Percentiles rank a stretch among this genome's conserved stretches.
phyloP scores from a whole-genome alignment of 2,329 filamentous ascomycete genomes.

The Sclerotinia trifoliorum region DNA sequence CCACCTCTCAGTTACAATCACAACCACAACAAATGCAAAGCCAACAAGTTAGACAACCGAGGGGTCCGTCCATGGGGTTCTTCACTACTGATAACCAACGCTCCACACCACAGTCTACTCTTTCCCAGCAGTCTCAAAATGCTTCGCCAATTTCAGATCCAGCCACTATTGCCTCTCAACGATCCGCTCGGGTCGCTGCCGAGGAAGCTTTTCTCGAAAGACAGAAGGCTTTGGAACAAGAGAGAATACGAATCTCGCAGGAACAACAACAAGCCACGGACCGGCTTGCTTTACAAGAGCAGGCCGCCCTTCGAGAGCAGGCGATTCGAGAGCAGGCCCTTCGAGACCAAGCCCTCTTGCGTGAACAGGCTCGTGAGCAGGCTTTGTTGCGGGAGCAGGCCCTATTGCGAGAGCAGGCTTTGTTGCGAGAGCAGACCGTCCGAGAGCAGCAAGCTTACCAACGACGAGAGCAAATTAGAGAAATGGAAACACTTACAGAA shows the following conservation, averaged over 20 bases:
- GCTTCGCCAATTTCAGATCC: slow-evolving; percentile 13
- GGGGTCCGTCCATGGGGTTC: slow-evolving; percentile 37
- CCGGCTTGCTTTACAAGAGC: slow-evolving; percentile 22
- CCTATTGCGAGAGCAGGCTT: not conserved
- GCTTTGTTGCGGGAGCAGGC: not conserved
- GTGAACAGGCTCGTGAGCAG: not conserved
- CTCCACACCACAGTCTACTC: slow-evolving; percentile 28
- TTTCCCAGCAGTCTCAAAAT: slow-evolving; percentile 14
- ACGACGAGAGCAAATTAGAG: slow-evolving; percentile 1
- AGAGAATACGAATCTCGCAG: slow-evolving; percentile 11
- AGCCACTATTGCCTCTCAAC: not conserved
- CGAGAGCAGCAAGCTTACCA: slow-evolving; percentile 7
- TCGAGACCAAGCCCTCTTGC: not conserved
- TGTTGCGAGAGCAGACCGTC: not conserved
- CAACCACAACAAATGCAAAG: slow-evolving; percentile 25
- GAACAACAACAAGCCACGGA: slow-evolving; percentile 21
- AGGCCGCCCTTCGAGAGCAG: slow-evolving; percentile 8
- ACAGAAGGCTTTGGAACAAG: slow-evolving; percentile 8
- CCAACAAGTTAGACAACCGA: slow-evolving; percentile 26
- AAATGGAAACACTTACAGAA: slow-evolving; percentile 7
- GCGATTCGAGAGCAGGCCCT: not conserved
- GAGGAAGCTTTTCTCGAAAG: slow-evolving; percentile 12
- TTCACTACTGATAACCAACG: slow-evolving; percentile 35
- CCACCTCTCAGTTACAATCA: slow-evolving; percentile 7
- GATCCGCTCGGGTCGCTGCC: slow-evolving; percentile 5